phyloP scores from a whole-genome alignment of 1,284 basidiomycete species.

The Tilletia caries region DNA sequence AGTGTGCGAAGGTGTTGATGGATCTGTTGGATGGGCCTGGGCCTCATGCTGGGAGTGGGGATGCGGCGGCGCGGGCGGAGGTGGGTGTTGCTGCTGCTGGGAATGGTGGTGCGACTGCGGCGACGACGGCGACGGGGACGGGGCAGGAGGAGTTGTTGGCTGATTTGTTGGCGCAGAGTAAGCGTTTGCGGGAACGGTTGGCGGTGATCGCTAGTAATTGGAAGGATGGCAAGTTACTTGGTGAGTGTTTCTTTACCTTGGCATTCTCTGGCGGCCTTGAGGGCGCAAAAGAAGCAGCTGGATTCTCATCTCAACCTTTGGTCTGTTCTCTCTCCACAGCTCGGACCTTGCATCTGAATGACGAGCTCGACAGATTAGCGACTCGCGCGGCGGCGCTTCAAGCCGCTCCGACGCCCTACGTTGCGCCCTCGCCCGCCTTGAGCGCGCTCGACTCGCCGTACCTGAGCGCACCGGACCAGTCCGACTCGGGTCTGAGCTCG shows the following conservation, averaged over 20 bases:
- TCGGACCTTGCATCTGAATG: conserved; percentile 30
- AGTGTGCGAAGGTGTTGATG: conserved; percentile 29
- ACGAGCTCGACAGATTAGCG: conserved; percentile 33
- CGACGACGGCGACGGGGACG: too few species aligned
- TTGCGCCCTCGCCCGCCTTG: neutral
- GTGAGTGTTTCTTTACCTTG: conserved; percentile 13
- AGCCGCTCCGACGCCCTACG: neutral
- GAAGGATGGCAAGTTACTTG: conserved; percentile 20
- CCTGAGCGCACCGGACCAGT: neutral
- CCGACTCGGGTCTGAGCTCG: conserved; percentile 28
- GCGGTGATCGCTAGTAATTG: conserved; percentile 24
- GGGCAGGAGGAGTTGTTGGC: conserved; percentile 28
- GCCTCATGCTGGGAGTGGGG: too few species aligned
- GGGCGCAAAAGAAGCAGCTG: too few species aligned
- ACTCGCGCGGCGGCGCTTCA: conserved; percentile 21
- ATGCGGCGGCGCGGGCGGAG: neutral
- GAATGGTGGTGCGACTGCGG: neutral
- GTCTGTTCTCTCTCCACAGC: neutral
- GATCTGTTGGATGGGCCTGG: conserved; percentile 27
- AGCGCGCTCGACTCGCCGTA: neutral
- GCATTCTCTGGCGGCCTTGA: neutral
- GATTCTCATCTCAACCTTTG: neutral
- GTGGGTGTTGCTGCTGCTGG: neutral
- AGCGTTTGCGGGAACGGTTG: conserved; percentile 23
- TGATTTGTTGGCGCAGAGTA: conserved; percentile 34